A percentile compares a stretch with the other conserved stretches of the same genome.
phyloP scores from a whole-genome alignment of 306 rosid genomes.

The Nissolia schottii region DNA sequence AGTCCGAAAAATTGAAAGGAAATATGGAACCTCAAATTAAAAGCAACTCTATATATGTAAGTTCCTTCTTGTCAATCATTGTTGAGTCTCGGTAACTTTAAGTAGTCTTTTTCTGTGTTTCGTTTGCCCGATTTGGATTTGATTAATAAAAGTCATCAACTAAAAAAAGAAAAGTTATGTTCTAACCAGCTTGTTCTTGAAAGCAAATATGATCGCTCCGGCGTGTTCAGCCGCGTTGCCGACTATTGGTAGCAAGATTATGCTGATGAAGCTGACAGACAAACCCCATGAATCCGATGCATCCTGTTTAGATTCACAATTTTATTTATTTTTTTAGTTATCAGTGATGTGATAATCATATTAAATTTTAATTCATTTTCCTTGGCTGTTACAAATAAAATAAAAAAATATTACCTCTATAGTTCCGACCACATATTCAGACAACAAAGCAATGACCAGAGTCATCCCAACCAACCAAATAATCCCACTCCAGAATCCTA shows the following conservation, averaged over 20 bases:
- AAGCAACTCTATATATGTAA: no score
- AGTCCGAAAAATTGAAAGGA: background rate
- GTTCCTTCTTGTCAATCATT: no score
- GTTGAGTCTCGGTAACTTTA: no score
- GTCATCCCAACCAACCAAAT: conserved; percentile 83
- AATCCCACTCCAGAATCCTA: conserved; percentile 77
- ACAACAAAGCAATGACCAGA: conserved; percentile 55
- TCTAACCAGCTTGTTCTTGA: conserved; percentile 78
- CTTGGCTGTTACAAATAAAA: background rate
- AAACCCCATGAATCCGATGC: conserved; percentile 91
- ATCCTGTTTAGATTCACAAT: conserved; percentile 41
- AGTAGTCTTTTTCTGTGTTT: no score
- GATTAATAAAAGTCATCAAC: no score
- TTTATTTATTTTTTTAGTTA: no score
- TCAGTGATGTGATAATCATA: background rate
- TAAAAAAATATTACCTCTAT: conserved; percentile 53
- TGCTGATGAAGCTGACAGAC: conserved; percentile 79
- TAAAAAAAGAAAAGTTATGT: no score
- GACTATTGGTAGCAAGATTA: conserved; percentile 82
- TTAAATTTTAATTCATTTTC: background rate
- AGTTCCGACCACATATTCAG: conserved; percentile 77
- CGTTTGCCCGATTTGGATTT: no score
- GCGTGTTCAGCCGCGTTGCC: conserved; percentile 99
- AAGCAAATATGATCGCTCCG: conserved; percentile 82
- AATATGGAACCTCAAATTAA: background rate